Evolutionary conservation across 192 early-diverging fungal genomes (phyloP), one percentile per base, ranked within the genome.

Genomic region (Borealophlyctis nickersoniae): DNA sequence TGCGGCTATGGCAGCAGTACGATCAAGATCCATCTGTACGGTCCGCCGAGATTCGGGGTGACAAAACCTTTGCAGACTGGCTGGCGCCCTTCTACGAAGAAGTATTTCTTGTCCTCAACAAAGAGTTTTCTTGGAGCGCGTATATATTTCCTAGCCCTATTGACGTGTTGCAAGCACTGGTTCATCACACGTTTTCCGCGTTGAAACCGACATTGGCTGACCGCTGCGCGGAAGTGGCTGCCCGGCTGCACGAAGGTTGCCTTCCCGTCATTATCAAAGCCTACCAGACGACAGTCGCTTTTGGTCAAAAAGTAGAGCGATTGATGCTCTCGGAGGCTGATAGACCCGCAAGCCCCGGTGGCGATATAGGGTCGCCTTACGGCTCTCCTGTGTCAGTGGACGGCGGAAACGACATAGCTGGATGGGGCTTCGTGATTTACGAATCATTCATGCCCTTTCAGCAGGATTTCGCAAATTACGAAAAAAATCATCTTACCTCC

Each of bases 391-490:
- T n/a, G n/a, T n/a, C n/a, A n/a, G n/a, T n/a, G n/a, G n/a, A n/a
- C n/a, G n/a, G n/a, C n/a, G n/a, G n/a, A n/a, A n/a, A 53, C 2
- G 74, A 74, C 27, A 34, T 72, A 14, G 19, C 73, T 32, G 72
- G 70, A 4, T 91, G 88, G 88, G 79, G 83, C 0, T 71, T 71
- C 30, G 66, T 80, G 3, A 57, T 89, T 2, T 88, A 86, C 45
- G 87, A 91, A 23, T 74, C 86, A 0, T 91, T 90, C 61, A 66
- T 81, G 39, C 50, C 76, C 0, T 85, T 77, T 58, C 88, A 90
- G 49, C 76, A 82, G 56, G 69, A 81, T 28, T 89, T 85, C 73
- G 78, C 70, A 2, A 66, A 78, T 19, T 69, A 80, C 7, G 88
- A 90, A 53, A 66, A 66, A 0, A 71, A 77, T 4, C 69, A 84